These are phyloP conservation scores for Suillus weaverae DNA, from an alignment of 768 basidiomycete genomes.

Conservation along the genomic window DNA sequence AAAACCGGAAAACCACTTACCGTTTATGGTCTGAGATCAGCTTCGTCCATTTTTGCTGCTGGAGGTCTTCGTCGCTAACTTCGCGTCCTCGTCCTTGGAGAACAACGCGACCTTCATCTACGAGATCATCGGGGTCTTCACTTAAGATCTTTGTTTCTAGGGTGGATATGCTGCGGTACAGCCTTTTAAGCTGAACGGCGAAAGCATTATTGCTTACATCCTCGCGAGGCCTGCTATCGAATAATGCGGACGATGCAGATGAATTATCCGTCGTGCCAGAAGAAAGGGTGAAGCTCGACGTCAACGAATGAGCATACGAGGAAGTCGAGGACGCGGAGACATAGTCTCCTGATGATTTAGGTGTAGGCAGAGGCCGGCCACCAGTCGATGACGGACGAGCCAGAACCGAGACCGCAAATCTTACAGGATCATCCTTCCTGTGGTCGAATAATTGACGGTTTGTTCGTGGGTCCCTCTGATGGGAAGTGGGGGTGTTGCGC, in stretches of 20 bases:
- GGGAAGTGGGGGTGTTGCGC: slow-evolving; percentile 30
- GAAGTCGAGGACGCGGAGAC: slow-evolving; percentile 75
- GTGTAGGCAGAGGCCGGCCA: slow-evolving; percentile 48
- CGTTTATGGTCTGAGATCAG: slow-evolving; percentile 80
- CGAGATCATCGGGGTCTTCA: slow-evolving; percentile 58
- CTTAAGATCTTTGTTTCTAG: slow-evolving; percentile 75
- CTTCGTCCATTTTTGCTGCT: slow-evolving; percentile 76
- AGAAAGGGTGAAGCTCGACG: slow-evolving; percentile 71
- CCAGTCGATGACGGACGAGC: slow-evolving; percentile 43
- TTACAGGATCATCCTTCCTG: slow-evolving; percentile 86
- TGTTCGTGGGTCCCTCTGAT: slow-evolving; percentile 35
- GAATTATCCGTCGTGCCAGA: slow-evolving; percentile 75
- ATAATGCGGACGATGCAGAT: slow-evolving; percentile 68
- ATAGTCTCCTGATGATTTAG: slow-evolving; percentile 66
- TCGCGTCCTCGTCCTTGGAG: slow-evolving; percentile 34
- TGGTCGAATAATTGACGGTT: slow-evolving; percentile 80
- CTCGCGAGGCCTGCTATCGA: slow-evolving; percentile 55
- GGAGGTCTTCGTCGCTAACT: slow-evolving; percentile 52
- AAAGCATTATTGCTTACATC: slow-evolving; percentile 67
- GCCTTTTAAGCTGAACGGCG: slow-evolving; percentile 71
- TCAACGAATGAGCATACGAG: slow-evolving; percentile 67
- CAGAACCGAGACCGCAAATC: slow-evolving; percentile 60
- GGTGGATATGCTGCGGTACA: slow-evolving; percentile 80
- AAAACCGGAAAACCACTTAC: slow-evolving; percentile 45
- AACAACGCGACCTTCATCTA: slow-evolving; percentile 39